A percentile compares a stretch with the other conserved stretches of the same genome.
phyloP scores from a whole-genome alignment of 1,284 basidiomycete species.

The Boletus hoseneyae region DNA sequence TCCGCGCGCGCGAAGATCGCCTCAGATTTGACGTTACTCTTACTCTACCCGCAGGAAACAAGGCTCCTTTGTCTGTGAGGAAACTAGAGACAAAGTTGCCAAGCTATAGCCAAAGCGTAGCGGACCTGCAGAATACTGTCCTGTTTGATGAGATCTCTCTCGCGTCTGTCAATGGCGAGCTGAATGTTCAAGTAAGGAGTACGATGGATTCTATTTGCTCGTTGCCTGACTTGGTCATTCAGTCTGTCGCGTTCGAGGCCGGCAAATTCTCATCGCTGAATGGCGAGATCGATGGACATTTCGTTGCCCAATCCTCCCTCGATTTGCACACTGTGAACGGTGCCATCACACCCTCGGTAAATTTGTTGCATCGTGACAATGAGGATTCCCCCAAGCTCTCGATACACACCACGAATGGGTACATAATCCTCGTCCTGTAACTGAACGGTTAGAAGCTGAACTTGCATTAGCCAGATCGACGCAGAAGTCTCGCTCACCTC shows the following conservation, averaged over 20 bases:
- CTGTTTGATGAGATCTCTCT: conserved; percentile 35
- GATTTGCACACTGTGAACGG: conserved; percentile 38
- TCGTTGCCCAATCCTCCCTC: conserved; percentile 36
- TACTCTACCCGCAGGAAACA: conserved; percentile 30
- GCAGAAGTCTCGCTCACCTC: conserved; percentile 31
- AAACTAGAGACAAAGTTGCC: conserved; percentile 35
- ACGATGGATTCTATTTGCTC: no score
- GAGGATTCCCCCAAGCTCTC: conserved; percentile 22
- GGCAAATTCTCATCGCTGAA: conserved; percentile 35
- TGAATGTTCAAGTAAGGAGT: conserved; percentile 32
- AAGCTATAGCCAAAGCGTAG: conserved; percentile 33
- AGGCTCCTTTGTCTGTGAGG: conserved; percentile 29
- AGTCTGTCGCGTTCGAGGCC: conserved; percentile 37
- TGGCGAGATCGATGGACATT: conserved; percentile 41
- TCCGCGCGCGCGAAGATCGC: not conserved
- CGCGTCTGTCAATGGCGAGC: conserved; percentile 24
- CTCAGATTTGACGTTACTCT: conserved; percentile 34
- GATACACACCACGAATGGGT: conserved; percentile 41
- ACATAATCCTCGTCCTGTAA: conserved; percentile 9
- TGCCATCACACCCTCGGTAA: conserved; percentile 35
- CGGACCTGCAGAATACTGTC: conserved; percentile 31
- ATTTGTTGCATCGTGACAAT: conserved; percentile 32
- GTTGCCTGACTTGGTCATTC: conserved; percentile 1
- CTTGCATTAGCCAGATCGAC: conserved; percentile 29
- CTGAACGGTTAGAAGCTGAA: conserved; percentile 5